phyloP scores from a whole-genome alignment of 2,329 filamentous ascomycete species.

The Aspergillus fijiensis region DNA sequence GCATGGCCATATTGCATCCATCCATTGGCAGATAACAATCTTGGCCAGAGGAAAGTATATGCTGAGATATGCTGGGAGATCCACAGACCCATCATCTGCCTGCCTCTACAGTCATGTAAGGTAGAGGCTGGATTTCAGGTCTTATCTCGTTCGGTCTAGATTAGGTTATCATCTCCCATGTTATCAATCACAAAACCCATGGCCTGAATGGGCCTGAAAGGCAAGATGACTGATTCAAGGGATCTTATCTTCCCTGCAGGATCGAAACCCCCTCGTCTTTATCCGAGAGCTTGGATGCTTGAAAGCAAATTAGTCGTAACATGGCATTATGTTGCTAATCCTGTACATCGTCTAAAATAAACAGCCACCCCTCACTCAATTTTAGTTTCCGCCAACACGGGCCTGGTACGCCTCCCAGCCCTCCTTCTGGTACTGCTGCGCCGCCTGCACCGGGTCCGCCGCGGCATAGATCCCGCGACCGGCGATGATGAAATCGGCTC shows the following conservation, averaged over 20 bases:
- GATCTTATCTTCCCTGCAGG: constrained; percentile 5
- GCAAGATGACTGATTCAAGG: background rate
- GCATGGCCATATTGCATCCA: too few relatives aligned
- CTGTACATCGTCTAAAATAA: background rate
- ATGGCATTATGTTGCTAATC: background rate
- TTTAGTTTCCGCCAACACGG: constrained; percentile 28
- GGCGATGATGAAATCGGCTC: constrained; percentile 51
- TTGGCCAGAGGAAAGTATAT: too few relatives aligned
- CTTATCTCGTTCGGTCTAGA: background rate
- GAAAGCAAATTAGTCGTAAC: background rate
- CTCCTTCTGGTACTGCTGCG: constrained; percentile 45
- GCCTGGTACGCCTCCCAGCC: constrained; percentile 49
- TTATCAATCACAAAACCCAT: background rate
- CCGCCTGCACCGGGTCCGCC: constrained; percentile 45
- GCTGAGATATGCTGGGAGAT: too few relatives aligned
- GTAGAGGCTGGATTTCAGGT: background rate
- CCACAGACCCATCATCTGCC: too few relatives aligned
- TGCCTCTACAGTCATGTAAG: background rate
- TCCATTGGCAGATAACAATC: too few relatives aligned
- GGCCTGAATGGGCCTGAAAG: background rate
- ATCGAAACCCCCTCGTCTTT: background rate
- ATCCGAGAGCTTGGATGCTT: background rate
- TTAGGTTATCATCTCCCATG: constrained; percentile 1
- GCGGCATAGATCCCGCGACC: constrained; percentile 50
- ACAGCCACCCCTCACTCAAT: background rate